Base-by-base conservation (phyloP, 1,284 basidiomycete genomes). In the Apiotrichum veenhuisii region DNA sequence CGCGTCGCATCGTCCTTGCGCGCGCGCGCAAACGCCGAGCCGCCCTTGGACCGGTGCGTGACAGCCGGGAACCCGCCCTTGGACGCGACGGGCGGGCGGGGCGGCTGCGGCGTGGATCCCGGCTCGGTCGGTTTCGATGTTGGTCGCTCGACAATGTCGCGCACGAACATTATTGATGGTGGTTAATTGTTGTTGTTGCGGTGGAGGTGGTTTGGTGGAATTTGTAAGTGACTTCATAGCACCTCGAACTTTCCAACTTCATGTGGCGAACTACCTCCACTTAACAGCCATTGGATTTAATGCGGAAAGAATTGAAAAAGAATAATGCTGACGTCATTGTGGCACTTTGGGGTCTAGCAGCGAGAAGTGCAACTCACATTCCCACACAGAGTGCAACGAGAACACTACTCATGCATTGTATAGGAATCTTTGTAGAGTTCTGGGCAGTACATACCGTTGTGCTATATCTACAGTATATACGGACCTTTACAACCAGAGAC, bases 81-180 rank as follows among this genome's bases (percentile, higher is more conserved):
- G 30, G 52, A 53, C 0, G 50, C 57, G 15, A 58, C 49, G 15
- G 63, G 64, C 0, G 64, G 63, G 7, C 59, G 62, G 18, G 59
- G 64, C 14, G 41, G 49, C 33, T 3, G 50, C 34, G 23, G 43
- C 20, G 23, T 8, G 33, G 43, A 46, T 43, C 23, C 36, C 26
- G 23, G 54, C 25, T 58, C 51, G 20, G 22, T 54, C n/a, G 57
- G 59, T n/a, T 52, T 54, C 11, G 55, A n/a, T 2, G 66, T 55
- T 17, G 62, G 55, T 12, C 63, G 59, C 48, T 70, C 68, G 23
- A 70, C 61, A 23, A 70, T 70, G 48, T 70, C 68, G 44, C 65
- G 58, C 41, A 68, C 62, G 14, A 69, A 57, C 67, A 69, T 69
- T 20, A n/a, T 50, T 26, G 27, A 14, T 44, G 4, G n/a, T 46